These are phyloP conservation scores for Colletotrichum camelliae DNA, from an alignment of 2,329 filamentous ascomycete genomes.

Conservation along the genomic window DNA sequence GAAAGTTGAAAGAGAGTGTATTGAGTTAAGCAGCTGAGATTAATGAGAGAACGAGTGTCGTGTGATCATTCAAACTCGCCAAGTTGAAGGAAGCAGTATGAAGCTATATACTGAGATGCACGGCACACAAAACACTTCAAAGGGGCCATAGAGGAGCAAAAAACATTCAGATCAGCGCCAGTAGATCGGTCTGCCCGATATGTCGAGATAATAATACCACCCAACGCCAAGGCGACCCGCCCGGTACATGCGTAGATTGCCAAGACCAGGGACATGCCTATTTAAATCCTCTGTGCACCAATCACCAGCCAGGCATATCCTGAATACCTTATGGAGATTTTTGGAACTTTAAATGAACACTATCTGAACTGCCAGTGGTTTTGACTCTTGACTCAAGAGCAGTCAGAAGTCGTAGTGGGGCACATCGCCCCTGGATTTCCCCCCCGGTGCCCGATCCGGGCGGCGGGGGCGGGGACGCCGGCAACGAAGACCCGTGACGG, in stretches of 20 bases:
- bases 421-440: not conserved
- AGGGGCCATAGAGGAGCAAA: not conserved
- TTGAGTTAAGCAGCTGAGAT: not conserved
- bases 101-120: not conserved
- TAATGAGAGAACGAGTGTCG: not conserved
- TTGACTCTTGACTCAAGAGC: not conserved
- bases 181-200: not conserved
- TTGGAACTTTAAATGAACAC: not conserved
- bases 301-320: not conserved
- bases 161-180: not conserved
- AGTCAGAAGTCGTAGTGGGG: not conserved
- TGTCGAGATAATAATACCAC: not conserved
- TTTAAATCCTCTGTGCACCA: not conserved
- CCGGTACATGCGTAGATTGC: not conserved
- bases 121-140: rapidly evolving
- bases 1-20: not conserved
- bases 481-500: not conserved
- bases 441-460: not conserved
- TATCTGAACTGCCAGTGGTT: not conserved
- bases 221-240: not conserved
- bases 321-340: not conserved
- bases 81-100: not conserved
- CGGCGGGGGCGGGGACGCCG: not conserved
- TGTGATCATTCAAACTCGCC: rapidly evolving
- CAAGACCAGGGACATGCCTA: not conserved